Evolutionary conservation across 2,329 filamentous ascomycete genomes (phyloP).

Genomic region (Arthrobotrys sinensis): DNA sequence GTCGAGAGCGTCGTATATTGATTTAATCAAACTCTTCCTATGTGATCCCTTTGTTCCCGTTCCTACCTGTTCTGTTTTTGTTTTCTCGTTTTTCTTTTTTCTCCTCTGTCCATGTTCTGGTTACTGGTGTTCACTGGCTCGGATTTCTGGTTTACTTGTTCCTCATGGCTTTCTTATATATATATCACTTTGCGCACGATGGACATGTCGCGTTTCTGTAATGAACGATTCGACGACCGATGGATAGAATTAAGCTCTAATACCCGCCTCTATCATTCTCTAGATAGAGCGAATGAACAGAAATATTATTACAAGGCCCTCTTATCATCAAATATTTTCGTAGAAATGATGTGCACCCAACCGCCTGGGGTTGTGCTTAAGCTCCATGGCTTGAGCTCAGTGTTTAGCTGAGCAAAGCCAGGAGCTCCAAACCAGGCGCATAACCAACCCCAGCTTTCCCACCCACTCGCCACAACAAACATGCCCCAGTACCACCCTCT

Average conservation of each 20-base stretch:
- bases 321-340: background rate
- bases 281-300: background rate
- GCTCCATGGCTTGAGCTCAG: no score
- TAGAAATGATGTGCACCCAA: no score
- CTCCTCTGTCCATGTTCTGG: conserved; percentile 9
- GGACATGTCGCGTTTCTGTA: conserved; percentile 3
- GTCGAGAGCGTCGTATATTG: background rate
- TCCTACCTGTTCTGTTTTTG: background rate
- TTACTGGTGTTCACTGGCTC: conserved; percentile 29
- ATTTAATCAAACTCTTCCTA: conserved; percentile 17
- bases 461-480: conserved; percentile 16
- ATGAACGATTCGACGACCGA: conserved; percentile 18
- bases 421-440: background rate
- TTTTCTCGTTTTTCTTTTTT: background rate
- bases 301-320: background rate
- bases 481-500: conserved; percentile 1
- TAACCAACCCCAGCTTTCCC: background rate
- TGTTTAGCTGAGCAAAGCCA: no score
- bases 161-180: conserved; percentile 17
- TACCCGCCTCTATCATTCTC: background rate
- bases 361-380: no score
- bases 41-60: background rate
- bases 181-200: background rate
- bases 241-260: conserved; percentile 3
- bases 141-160: conserved; percentile 2